Evolutionary conservation across 2,329 filamentous ascomycete species (phyloP), one percentile per base, ranked within the genome.

Genomic region (Neonectria punicea): DNA sequence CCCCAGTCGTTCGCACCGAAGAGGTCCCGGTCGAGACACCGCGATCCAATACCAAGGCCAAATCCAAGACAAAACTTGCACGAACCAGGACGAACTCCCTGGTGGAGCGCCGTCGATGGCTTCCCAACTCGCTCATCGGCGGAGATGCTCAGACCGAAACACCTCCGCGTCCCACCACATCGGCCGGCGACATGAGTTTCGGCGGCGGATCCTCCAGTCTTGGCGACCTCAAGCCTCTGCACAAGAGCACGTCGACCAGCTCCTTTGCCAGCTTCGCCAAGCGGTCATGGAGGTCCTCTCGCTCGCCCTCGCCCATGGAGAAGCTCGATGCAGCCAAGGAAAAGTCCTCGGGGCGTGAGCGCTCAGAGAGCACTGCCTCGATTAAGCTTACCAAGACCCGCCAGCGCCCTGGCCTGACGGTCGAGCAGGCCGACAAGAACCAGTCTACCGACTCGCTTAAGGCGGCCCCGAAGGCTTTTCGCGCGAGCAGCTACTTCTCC

Each of bases 71-170:
- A 53, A 64, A 63, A 25, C 53, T 68, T 34, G 66, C 66, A 75
- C 76, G 69, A 65, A 75, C 74, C 68, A 83, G 81, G 75, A 83
- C 81, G 69, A 82, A 77, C 66, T 83, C 84, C 47, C 76, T 86
- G 53, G 79, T 84, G 58, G 84, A 83, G 64, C 81, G 84, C 58
- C 84, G 83, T 4, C 82, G 83, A 64, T 88, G 86, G 87, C 80
- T 88, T 63, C 80, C 81, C 14, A 78, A 78, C 72, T 81, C 84
- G 25, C 85, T 80, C 67, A 80, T 81, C 13, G 72, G 78, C 41
- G 75, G 70, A 53, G 74, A 77, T 10, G 32, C 70, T 30, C 58
- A 67, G 32, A 44, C 62, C 32, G 67, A 74, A 25, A 70, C 74
- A 4, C 70, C 67, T 53, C 67, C 66, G 55, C 70, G 74, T 28